These are phyloP conservation scores for Kernera saxatilis DNA, from an alignment of 345 rosid genomes.

Conservation along the genomic window DNA sequence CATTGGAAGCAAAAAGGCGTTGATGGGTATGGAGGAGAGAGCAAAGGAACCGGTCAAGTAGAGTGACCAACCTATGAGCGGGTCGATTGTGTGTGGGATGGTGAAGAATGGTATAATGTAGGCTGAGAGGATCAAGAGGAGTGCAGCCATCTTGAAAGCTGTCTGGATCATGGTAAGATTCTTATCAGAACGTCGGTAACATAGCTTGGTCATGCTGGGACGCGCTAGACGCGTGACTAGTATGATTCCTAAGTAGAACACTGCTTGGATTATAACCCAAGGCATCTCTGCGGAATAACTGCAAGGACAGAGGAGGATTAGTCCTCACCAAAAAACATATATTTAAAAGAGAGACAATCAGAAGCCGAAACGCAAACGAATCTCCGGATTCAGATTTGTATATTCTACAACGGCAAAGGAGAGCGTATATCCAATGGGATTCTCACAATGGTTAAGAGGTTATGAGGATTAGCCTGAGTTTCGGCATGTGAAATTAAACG, in stretches of 20 bases:
- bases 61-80: conserved; percentile 70
- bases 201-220: conserved; percentile 69
- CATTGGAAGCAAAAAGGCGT: conserved; percentile 60
- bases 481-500: not conserved
- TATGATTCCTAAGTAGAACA: conserved; percentile 56
- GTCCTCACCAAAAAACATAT: not conserved
- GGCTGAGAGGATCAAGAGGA: conserved; percentile 71
- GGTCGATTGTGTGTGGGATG: conserved; percentile 80
- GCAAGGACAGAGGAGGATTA: not conserved
- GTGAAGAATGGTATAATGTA: conserved; percentile 72
- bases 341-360: not conserved
- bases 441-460: not conserved
- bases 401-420: not conserved
- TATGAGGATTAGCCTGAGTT: not conserved
- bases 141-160: conserved; percentile 48
- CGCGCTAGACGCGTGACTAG: conserved; percentile 58
- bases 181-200: conserved; percentile 63
- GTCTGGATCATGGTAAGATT: conserved; percentile 46
- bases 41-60: conserved; percentile 71
- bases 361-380: not conserved
- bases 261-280: conserved; percentile 53
- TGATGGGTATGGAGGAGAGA: conserved; percentile 54
- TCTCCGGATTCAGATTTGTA: too few species aligned
- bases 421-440: not conserved
- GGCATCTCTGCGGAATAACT: conserved; percentile 79